Conservation (phyloP, 225 moss, liverwort and hornwort genomes). For the Asterella californica region DNA sequence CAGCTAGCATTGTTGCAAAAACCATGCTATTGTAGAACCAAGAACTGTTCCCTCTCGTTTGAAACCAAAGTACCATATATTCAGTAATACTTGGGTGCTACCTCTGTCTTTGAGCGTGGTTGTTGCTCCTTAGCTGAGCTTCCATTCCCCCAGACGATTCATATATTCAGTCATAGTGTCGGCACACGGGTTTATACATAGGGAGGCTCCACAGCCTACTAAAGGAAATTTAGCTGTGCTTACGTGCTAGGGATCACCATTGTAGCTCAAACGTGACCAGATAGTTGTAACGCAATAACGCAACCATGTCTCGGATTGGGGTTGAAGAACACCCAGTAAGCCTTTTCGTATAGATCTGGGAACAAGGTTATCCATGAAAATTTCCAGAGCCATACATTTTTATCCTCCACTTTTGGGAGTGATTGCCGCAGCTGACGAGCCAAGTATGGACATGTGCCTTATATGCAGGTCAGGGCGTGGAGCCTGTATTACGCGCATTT, state of each 20-base stretch:
- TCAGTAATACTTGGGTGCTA: no score
- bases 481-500: constrained; percentile 25
- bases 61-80: no score
- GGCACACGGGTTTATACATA: neutral
- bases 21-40: neutral
- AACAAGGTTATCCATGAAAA: neutral
- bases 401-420: constrained; percentile 1
- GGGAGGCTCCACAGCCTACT: neutral
- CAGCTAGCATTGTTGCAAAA: neutral
- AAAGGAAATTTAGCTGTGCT: neutral
- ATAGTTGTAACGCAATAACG: neutral
- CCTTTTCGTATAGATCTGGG: neutral
- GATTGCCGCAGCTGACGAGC: constrained; percentile 25
- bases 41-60: neutral
- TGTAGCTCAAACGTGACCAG: neutral
- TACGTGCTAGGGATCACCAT: neutral
- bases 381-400: neutral
- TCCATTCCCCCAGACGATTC: no score
- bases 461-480: constrained; percentile 34
- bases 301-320: neutral
- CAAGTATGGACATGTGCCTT: constrained; percentile 31
- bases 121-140: no score
- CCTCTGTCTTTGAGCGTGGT: no score
- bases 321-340: neutral
- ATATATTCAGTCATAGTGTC: neutral